Evolutionary conservation across 2,329 filamentous ascomycete species (phyloP), one percentile per base, ranked within the genome.

Genomic region (Neopestalotiopsis sp.): DNA sequence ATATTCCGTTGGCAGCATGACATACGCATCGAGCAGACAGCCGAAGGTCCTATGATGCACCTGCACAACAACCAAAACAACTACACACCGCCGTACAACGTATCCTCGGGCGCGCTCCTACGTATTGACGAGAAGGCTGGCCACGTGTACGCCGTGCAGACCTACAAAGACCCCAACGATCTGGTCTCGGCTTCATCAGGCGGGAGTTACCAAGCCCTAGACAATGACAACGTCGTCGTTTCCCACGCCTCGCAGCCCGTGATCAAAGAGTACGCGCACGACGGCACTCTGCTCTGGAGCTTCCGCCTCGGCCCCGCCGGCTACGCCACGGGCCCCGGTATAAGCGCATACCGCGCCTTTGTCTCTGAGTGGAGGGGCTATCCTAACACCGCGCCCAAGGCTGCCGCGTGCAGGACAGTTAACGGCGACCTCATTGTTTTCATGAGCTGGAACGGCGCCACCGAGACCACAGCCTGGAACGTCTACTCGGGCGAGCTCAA

Each of bases 381-480:
- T 6, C 60, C 60, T 3, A 24, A 2, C 12, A 32, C 28, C 30
- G 30, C 40, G 4, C 34, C 60, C 34, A 38, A 24, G 28, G n/a
- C 9, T 9, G 60, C n/a, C n/a, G n/a, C n/a, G n/a, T n/a, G n/a
- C n/a, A n/a, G n/a, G n/a, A n/a, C n/a, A n/a, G n/a, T n/a, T n/a
- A n/a, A n/a, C n/a, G n/a, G n/a, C n/a, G n/a, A n/a, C n/a, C n/a
- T n/a, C n/a, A n/a, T n/a, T n/a, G n/a, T n/a, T n/a, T n/a, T n/a
- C 10, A 20, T 63, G 28, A 63, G 60, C 60, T 63, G 60, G 60
- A 45, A 63, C 38, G 60, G 60, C 20, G 60, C 60, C 10, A 63
- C 60, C 20, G 60, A 63, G 38, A 42, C 10, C 30, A 13, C 12
- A 24, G 24, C 5, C 5, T 60, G 57, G 57, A 32, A 52, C 3